These are phyloP conservation scores for Camellia oleifera DNA, from an alignment of 179 eudicot genomes.

Conservation along the genomic window DNA sequence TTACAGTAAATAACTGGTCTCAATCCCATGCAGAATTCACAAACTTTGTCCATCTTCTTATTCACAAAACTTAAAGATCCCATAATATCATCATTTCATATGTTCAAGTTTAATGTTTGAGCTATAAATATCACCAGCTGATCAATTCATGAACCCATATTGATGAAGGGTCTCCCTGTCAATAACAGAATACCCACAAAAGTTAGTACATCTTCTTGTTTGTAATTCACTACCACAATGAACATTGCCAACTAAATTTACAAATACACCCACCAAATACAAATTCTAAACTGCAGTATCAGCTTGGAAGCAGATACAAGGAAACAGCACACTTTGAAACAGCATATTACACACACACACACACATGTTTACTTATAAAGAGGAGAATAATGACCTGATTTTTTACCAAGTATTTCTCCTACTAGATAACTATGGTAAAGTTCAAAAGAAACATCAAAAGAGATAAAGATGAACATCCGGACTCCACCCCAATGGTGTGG, in stretches of 20 bases:
- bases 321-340: not conserved
- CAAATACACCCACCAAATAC: not conserved
- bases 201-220: not conserved
- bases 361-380: not conserved
- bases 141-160: not conserved
- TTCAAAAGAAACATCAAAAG: too few relatives aligned
- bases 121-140: not conserved
- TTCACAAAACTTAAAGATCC: conserved; percentile 11
- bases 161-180: not conserved
- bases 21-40: conserved; percentile 57
- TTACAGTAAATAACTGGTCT: conserved; percentile 64
- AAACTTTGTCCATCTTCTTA: conserved; percentile 48
- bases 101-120: not conserved
- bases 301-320: not conserved
- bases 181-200: not conserved
- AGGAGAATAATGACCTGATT: not conserved
- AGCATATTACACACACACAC: not conserved
- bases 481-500: not conserved
- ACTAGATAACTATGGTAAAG: not conserved
- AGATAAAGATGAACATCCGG: not conserved
- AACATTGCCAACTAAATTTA: not conserved
- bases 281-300: not conserved
- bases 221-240: not conserved
- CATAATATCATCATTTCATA: not conserved
- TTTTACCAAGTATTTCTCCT: not conserved